Conservation (phyloP, 345 rosid genomes). For the Eucalyptus marginata region DNA sequence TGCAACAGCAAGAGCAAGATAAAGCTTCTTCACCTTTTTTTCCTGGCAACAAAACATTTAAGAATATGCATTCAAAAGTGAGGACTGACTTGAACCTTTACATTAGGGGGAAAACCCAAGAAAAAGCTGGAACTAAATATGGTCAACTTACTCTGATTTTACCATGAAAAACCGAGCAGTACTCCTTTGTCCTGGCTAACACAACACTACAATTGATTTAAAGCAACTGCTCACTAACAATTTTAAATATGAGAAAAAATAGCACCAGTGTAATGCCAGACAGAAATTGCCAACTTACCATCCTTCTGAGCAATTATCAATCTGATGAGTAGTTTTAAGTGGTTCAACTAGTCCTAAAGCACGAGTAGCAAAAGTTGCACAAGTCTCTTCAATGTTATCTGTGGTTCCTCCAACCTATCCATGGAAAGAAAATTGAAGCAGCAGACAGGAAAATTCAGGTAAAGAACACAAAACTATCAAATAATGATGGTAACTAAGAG, state of each 20-base stretch:
- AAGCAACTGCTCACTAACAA: not conserved
- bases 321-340: conserved; percentile 83
- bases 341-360: conserved; percentile 56
- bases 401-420: conserved; percentile 89
- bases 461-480: not conserved
- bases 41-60: conserved; percentile 23
- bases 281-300: conserved; percentile 32
- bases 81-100: not conserved
- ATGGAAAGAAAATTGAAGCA: not conserved
- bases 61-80: not conserved
- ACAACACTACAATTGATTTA: conserved; percentile 52
- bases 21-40: conserved; percentile 76
- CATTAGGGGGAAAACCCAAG: not conserved
- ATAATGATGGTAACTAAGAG: not conserved
- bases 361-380: conserved; percentile 80
- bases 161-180: conserved; percentile 72
- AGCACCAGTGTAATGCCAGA: not conserved
- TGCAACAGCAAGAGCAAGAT: conserved; percentile 76
- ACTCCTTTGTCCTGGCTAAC: conserved; percentile 66
- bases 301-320: conserved; percentile 97
- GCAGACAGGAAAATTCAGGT: not conserved
- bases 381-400: conserved; percentile 89
- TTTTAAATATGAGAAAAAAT: not conserved
- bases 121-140: not conserved
- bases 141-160: conserved; percentile 51